phyloP scores from a whole-genome alignment of 768 basidiomycete species.

The Lactarius sp. region DNA sequence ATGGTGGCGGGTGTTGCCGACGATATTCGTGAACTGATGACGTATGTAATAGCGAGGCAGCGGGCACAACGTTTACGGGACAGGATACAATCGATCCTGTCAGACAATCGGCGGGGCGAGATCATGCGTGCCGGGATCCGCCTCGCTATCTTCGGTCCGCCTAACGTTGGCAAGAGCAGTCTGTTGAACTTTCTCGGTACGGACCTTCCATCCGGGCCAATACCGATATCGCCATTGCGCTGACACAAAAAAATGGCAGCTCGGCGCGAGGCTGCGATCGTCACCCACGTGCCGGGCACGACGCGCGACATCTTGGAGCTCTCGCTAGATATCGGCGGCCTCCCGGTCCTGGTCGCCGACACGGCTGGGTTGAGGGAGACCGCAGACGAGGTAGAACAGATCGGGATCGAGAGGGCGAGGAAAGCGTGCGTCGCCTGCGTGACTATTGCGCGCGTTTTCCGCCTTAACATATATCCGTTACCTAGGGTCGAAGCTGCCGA shows the following conservation, averaged over 20 bases:
- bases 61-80: constrained; percentile 46
- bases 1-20: background rate
- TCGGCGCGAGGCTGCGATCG: constrained; percentile 84
- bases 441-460: background rate
- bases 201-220: background rate
- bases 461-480: background rate
- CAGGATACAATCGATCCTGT: constrained; percentile 52
- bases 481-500: constrained; percentile 62
- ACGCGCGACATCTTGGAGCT: constrained; percentile 85
- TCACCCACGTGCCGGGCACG: constrained; percentile 82
- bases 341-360: constrained; percentile 77
- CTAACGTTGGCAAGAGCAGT: constrained; percentile 93
- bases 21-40: background rate
- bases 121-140: constrained; percentile 77
- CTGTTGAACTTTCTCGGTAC: constrained; percentile 78
- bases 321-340: constrained; percentile 81
- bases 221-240: background rate
- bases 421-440: constrained; percentile 47
- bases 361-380: constrained; percentile 80
- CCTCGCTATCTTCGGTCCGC: constrained; percentile 86
- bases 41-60: constrained; percentile 42
- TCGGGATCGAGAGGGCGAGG: constrained; percentile 73
- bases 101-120: constrained; percentile 75
- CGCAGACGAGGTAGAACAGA: constrained; percentile 66
- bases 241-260: constrained; percentile 40